Percentiles rank a stretch among this genome's conserved stretches.
These are phyloP conservation scores for Acanthamoeba sp. DNA, from an alignment of 208 protist genomes.

Conservation along the genomic window DNA sequence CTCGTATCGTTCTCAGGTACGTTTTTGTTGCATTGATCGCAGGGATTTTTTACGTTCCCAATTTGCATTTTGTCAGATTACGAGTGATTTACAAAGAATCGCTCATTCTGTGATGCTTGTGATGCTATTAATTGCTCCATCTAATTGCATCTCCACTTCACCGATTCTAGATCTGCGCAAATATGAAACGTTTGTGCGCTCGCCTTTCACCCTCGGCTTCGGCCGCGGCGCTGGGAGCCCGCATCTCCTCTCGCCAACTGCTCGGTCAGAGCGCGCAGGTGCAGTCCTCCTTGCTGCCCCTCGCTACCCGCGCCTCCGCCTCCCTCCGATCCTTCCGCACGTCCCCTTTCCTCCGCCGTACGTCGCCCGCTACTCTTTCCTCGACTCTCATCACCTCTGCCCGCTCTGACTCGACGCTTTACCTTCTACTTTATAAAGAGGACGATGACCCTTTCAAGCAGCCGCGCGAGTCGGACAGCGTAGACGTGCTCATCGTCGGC, in stretches of 20 bases:
- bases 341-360: not conserved
- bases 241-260: not conserved
- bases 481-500: slow-evolving; percentile 66
- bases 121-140: no score
- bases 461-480: slow-evolving; percentile 45
- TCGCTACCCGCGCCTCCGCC: not conserved
- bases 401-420: not conserved
- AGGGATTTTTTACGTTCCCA: no score
- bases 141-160: not conserved
- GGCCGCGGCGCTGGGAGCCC: not conserved
- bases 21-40: no score
- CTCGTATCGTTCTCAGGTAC: no score
- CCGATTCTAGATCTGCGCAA: no score
- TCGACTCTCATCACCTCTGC: not conserved
- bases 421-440: not conserved
- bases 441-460: slow-evolving; percentile 59
- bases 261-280: not conserved
- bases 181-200: not conserved
- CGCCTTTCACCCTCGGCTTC: not conserved
- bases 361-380: not conserved
- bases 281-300: not conserved
- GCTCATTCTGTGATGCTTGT: no score
- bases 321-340: not conserved
- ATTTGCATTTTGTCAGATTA: no score
- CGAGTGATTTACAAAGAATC: no score